These are phyloP conservation scores for Leccinum fuscescens DNA, from an alignment of 1,284 basidiomycete genomes.

Conservation along the genomic window DNA sequence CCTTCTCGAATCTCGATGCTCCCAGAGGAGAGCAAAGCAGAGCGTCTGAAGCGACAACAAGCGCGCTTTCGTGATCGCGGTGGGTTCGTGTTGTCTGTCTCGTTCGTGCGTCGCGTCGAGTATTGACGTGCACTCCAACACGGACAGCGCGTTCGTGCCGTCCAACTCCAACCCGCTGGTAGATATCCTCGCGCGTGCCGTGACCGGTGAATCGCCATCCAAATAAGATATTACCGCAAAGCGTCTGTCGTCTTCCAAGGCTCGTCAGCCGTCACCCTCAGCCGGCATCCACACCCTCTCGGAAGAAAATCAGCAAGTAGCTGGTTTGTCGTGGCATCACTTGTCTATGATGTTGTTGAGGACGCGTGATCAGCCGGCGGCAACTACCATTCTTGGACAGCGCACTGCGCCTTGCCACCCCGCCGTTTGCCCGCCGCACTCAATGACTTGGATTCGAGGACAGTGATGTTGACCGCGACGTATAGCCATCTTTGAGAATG, in stretches of 20 bases:
- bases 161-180: conserved; percentile 38
- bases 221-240: conserved; percentile 20
- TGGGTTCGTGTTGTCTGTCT: conserved; percentile 45
- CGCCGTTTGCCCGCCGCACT: no score
- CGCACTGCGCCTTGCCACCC: no score
- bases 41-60: conserved; percentile 55
- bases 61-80: conserved; percentile 61
- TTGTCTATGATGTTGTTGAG: no score
- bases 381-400: no score
- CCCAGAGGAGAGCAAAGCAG: conserved; percentile 49
- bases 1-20: not conserved
- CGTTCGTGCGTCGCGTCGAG: not conserved
- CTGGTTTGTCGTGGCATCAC: no score
- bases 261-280: conserved; percentile 8
- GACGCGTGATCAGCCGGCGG: no score
- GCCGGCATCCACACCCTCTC: not conserved
- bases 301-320: not conserved
- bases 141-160: conserved; percentile 40
- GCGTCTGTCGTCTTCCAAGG: conserved; percentile 13
- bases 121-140: conserved; percentile 1
- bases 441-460: not conserved
- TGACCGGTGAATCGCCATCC: conserved; percentile 43
- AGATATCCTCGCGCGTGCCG: conserved; percentile 40
- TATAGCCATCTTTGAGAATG: conserved; percentile 93
- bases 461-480: not conserved